Percentiles rank a stretch among this genome's conserved stretches.
Conservation (phyloP, 1,139 yeast genomes). For the Nakaseomyces nivariensis region DNA sequence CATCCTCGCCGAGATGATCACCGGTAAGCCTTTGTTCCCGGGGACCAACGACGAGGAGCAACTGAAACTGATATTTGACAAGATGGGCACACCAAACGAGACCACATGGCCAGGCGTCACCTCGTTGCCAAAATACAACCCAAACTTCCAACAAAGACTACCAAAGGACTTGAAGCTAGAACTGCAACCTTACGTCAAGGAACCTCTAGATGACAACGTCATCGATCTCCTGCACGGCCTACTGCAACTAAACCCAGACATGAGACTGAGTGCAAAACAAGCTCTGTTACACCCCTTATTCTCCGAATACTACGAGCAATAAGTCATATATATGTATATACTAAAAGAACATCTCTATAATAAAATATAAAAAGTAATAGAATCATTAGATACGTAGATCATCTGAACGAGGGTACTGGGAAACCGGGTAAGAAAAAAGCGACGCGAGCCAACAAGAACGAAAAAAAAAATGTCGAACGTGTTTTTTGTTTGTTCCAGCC, state of each 20-base stretch:
- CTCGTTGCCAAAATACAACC: slow-evolving; percentile 72
- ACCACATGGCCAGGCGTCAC: slow-evolving; percentile 94
- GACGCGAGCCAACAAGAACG: no score
- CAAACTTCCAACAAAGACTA: slow-evolving; percentile 79
- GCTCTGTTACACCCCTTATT: slow-evolving; percentile 96
- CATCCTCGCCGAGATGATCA: slow-evolving; percentile 94
- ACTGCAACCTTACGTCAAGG: slow-evolving; percentile 44
- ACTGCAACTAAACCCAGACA: slow-evolving; percentile 87
- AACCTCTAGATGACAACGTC: slow-evolving; percentile 63
- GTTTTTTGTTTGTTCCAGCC: no score
- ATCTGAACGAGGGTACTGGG: no score
- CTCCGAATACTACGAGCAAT: slow-evolving; percentile 46
- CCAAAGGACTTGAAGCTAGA: slow-evolving; percentile 75
- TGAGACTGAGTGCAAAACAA: slow-evolving; percentile 81
- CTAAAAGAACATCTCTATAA: no score
- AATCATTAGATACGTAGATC: no score
- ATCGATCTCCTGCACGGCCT: slow-evolving; percentile 67
- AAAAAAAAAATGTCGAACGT: no score
- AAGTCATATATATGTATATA: background rate
- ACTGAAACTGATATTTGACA: slow-evolving; percentile 72
- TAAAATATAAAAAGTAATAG: no score
- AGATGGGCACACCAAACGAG: slow-evolving; percentile 96
- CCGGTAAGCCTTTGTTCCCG: slow-evolving; percentile 95
- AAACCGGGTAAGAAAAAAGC: no score
- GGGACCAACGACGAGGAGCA: slow-evolving; percentile 97